Evolutionary conservation across 176 grass and related monocot genomes (phyloP).

Genomic region (Eleusine indica): DNA sequence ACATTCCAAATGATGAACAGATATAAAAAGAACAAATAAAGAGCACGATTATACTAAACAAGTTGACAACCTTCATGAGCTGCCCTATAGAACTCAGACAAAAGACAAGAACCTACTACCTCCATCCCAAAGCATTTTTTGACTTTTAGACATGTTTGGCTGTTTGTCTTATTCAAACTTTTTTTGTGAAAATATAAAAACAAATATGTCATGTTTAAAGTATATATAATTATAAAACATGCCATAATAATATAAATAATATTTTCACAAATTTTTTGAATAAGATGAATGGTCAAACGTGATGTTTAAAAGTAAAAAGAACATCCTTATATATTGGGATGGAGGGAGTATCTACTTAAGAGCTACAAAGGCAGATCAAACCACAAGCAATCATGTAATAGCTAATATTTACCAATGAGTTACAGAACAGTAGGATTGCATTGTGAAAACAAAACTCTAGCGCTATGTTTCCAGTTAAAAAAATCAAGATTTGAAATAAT

Average conservation of each 20-base stretch:
- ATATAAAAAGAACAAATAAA: constrained; percentile 7
- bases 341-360: not conserved
- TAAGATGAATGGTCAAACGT: too few species aligned
- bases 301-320: too few species aligned
- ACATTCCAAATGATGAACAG: not conserved
- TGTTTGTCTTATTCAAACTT: too few species aligned
- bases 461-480: not conserved
- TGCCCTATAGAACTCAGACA: not conserved
- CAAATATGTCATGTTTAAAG: too few species aligned
- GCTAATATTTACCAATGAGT: not conserved
- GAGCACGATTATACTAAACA: not conserved
- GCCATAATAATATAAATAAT: too few species aligned
- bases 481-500: not conserved
- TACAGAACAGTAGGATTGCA: not conserved
- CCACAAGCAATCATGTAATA: constrained; percentile 12
- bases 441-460: not conserved
- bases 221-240: too few species aligned
- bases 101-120: not conserved
- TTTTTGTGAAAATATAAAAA: too few species aligned
- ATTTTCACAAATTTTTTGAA: too few species aligned
- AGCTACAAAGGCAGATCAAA: not conserved
- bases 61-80: not conserved
- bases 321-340: too few species aligned
- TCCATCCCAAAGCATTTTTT: too few species aligned
- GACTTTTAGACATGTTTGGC: too few species aligned